Percentiles rank a stretch among this genome's conserved stretches.
These are phyloP conservation scores for Lanmaoa rubissima DNA, from an alignment of 768 basidiomycete species.

Conservation along the genomic window DNA sequence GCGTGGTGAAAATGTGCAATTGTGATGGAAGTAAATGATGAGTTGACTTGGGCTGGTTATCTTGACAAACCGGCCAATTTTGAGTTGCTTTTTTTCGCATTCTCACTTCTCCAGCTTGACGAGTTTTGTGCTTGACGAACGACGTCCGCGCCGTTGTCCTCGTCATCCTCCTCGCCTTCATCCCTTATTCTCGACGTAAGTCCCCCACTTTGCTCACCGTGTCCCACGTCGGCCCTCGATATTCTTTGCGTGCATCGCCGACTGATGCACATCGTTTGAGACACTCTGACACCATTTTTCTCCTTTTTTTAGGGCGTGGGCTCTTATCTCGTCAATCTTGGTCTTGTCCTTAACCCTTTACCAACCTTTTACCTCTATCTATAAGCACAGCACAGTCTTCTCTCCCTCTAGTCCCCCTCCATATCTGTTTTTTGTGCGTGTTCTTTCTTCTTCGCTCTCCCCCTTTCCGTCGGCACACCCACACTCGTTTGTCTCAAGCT, in stretches of 20 bases:
- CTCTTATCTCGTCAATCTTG: slow-evolving; percentile 35
- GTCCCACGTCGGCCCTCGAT: not conserved
- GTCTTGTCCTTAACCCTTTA: slow-evolving; percentile 35
- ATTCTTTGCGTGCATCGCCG: not conserved
- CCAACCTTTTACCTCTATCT: slow-evolving; percentile 37
- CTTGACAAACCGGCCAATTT: slow-evolving; percentile 16
- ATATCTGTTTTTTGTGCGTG: slow-evolving; percentile 40
- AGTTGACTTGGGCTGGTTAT: slow-evolving; percentile 3
- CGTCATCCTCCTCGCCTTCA: slow-evolving; percentile 13
- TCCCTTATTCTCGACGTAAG: slow-evolving; percentile 26
- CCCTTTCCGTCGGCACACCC: slow-evolving; percentile 24
- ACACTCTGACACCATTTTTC: slow-evolving; percentile 4
- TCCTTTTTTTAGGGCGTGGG: slow-evolving; percentile 20
- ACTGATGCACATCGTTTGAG: not conserved
- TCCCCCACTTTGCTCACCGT: not conserved
- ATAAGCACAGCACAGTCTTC: slow-evolving; percentile 39
- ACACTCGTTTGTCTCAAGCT: slow-evolving; percentile 32
- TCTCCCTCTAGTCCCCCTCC: slow-evolving; percentile 24
- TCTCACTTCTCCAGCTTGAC: slow-evolving; percentile 20
- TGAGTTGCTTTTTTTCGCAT: slow-evolving; percentile 18
- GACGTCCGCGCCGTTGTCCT: slow-evolving; percentile 4
- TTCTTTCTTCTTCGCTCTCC: slow-evolving; percentile 29
- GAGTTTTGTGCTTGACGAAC: slow-evolving; percentile 22
- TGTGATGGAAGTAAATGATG: slow-evolving; percentile 19
- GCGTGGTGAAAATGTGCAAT: slow-evolving; percentile 24